phyloP scores from a whole-genome alignment of 1,284 basidiomycete genomes.

The Papiliotrema terrestris region DNA sequence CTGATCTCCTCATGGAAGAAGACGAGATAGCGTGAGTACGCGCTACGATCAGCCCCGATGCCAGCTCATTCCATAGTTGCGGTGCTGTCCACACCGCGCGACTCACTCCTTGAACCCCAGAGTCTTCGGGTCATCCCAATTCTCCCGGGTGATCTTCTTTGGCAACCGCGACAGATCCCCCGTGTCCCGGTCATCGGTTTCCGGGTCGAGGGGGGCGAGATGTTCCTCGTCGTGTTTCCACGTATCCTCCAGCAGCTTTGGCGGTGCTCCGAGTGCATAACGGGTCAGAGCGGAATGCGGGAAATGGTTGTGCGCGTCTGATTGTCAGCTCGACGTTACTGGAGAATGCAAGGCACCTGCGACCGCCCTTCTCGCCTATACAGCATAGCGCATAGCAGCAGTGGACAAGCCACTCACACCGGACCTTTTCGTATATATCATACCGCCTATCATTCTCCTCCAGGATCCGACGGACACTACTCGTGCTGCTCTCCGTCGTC shows the following conservation, averaged over 20 bases:
- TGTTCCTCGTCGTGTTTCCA: slow-evolving; percentile 28
- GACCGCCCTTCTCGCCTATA: too few species aligned
- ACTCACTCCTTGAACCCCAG: slow-evolving; percentile 58
- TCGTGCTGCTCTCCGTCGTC: slow-evolving; percentile 54
- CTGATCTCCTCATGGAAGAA: slow-evolving; percentile 59
- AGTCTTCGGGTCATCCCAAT: slow-evolving; percentile 55
- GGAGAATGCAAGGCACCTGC: too few species aligned
- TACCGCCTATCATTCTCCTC: slow-evolving; percentile 58
- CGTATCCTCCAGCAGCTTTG: slow-evolving; percentile 53
- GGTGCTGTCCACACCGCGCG: neutral
- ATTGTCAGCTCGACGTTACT: too few species aligned
- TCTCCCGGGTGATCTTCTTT: slow-evolving; percentile 42
- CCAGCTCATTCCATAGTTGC: neutral
- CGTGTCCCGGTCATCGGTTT: slow-evolving; percentile 38
- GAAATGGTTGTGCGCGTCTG: slow-evolving; percentile 61
- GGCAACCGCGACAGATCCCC: slow-evolving; percentile 19
- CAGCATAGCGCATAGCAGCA: too few species aligned
- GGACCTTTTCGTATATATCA: slow-evolving; percentile 55
- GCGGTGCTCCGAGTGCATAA: slow-evolving; percentile 62
- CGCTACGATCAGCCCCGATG: slow-evolving; percentile 33
- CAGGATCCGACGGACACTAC: slow-evolving; percentile 53
- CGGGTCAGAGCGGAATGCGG: slow-evolving; percentile 53
- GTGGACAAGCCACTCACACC: slow-evolving; percentile 28
- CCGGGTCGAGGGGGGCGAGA: slow-evolving; percentile 54
- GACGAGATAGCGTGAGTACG: slow-evolving; percentile 56